Base-by-base conservation (phyloP, 805 yeast species). In the Myxozyma neglecta region DNA sequence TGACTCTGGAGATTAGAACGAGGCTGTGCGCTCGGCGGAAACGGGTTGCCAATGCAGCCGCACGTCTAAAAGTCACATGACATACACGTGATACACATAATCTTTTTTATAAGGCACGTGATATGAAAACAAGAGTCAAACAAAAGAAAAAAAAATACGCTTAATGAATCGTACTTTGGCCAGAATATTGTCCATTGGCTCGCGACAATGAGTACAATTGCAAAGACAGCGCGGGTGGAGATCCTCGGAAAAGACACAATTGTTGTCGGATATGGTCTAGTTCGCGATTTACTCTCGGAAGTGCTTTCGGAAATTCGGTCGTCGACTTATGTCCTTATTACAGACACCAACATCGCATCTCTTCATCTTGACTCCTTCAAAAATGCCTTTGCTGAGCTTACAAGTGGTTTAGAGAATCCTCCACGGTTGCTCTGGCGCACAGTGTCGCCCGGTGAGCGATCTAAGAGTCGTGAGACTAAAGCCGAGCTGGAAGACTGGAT, bases 401-500 rank as follows among this genome's bases (percentile, higher is more conserved):
- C 51, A 3, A 8, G 24, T 3, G 35, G 42, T 32, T 8, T 18
- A 9, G 45, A 57, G 84, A 87, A 0, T 2, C 75, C 71, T 0
- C 79, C 91, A 1, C 83, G 99, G 66, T 75, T 94, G 40, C 77
- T 94, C 59, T 79, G 85, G 13, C 92, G 87, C 74, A 80, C 82
- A 3, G 89, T 94, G 14, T 79, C 94, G 4, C 99, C 99, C 0
- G 99, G 99, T 54, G 99, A 94, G 75, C 84, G 90, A 57, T 88
- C 88, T 74, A 94, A 94, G 77, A 87, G 84, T 60, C 83, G 99
- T 69, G 84, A 84, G 54, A 91, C 97, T 39, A 94, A 94, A 76
- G 98, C 94, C 34, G 85, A 84, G 10, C 92, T 94, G 59, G 99
- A 94, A 77, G 99, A 94, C 75, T 93, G 82, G 75, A 77, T 94